phyloP scores from a whole-genome alignment of 768 basidiomycete genomes.

The Tulasnella sp. region DNA sequence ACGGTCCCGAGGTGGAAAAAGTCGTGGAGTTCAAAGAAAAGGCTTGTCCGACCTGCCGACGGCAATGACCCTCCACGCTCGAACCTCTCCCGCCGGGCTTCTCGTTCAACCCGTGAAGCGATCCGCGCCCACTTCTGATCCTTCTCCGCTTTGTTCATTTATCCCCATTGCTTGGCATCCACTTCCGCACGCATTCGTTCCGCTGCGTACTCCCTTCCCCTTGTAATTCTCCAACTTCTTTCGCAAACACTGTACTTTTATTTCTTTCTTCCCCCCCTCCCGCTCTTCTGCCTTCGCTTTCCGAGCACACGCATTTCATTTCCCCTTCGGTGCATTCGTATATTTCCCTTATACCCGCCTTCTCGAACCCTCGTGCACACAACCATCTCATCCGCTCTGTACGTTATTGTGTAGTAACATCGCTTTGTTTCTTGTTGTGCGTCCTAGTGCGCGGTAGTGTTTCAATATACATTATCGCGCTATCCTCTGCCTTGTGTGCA shows the following conservation, averaged over 20 bases:
- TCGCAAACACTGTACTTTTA: neutral
- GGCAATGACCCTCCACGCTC: neutral
- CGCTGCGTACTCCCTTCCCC: neutral
- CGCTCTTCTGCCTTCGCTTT: neutral
- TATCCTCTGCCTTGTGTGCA: neutral
- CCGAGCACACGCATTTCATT: neutral
- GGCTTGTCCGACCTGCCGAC: neutral
- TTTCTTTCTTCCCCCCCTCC: neutral
- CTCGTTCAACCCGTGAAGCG: neutral
- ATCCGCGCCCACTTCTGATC: neutral
- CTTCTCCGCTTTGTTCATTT: neutral
- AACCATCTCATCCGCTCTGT: neutral
- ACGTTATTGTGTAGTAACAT: neutral
- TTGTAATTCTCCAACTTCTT: neutral
- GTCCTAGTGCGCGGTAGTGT: neutral
- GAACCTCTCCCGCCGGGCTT: neutral
- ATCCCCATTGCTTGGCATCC: neutral
- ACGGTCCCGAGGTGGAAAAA: conserved; percentile 3
- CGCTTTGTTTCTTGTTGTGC: neutral
- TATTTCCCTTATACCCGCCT: neutral
- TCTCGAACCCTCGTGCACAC: neutral
- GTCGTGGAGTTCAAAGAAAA: conserved; percentile 3
- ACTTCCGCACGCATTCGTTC: neutral
- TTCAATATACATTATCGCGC: neutral
- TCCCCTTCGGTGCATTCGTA: neutral